Conservation (phyloP, 345 rosid species). For the Sisymbrium altissimum region DNA sequence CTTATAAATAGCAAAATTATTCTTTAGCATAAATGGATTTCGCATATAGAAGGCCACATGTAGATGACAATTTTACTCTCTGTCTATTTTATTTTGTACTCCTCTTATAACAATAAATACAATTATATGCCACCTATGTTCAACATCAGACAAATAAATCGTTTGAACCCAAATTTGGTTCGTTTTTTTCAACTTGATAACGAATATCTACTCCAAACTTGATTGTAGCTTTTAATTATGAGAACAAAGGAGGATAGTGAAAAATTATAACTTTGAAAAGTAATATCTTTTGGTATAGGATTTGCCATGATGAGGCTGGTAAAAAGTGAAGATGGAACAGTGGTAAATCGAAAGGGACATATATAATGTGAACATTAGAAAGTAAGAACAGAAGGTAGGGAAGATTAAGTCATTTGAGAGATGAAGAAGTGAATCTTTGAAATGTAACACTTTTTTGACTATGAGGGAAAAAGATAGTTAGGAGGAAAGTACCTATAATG, state of each 20-base stretch:
- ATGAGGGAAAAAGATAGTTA: conserved; percentile 10
- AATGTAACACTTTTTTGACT: conserved; percentile 23
- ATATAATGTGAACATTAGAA: conserved; percentile 13
- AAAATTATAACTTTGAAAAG: not conserved
- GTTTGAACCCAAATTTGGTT: not conserved
- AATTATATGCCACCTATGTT: not conserved
- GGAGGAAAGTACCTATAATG: conserved; percentile 21
- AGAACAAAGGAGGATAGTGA: not conserved
- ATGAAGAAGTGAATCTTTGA: conserved; percentile 20
- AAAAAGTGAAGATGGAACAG: not conserved
- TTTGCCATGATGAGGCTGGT: conserved; percentile 13
- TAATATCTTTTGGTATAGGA: not conserved
- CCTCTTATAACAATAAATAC: not conserved
- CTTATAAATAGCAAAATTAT: not conserved
- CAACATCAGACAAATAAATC: not conserved
- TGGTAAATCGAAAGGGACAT: not conserved
- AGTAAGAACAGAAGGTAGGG: conserved; percentile 3
- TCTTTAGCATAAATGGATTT: not conserved
- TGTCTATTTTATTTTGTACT: not conserved
- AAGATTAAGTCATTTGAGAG: conserved; percentile 11
- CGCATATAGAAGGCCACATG: not conserved
- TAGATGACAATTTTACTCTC: not conserved
- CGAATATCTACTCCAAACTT: too few species aligned
- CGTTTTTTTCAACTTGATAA: not conserved
- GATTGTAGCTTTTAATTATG: not conserved